Evolutionary conservation across 2,329 filamentous ascomycete species (phyloP).

Genomic region (Verticillium zaregamsianum): DNA sequence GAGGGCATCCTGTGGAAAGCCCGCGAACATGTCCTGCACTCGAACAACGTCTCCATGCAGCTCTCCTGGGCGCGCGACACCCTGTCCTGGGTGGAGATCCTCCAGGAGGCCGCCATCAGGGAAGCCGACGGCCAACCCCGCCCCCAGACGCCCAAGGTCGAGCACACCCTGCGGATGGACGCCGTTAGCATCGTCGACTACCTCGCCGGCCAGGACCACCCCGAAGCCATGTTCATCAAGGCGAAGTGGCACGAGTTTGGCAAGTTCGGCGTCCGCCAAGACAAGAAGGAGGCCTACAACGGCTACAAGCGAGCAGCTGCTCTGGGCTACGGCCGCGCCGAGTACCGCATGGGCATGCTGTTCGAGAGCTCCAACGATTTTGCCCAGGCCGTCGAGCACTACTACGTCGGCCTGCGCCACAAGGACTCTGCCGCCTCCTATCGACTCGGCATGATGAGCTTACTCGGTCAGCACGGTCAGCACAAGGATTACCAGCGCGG

Average conservation of each 20-base stretch:
- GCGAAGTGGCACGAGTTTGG: slow-evolving; percentile 98
- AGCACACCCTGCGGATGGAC: slow-evolving; percentile 83
- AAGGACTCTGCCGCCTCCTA: slow-evolving; percentile 84
- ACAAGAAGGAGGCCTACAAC: slow-evolving; percentile 91
- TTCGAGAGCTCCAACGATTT: slow-evolving; percentile 94
- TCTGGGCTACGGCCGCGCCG: slow-evolving; percentile 79
- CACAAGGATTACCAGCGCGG: slow-evolving; percentile 74
- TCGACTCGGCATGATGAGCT: slow-evolving; percentile 93
- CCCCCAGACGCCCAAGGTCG: slow-evolving; percentile 70
- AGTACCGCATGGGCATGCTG: slow-evolving; percentile 98
- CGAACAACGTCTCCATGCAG: slow-evolving; percentile 94
- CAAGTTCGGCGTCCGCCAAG: slow-evolving; percentile 83
- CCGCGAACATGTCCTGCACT: slow-evolving; percentile 78
- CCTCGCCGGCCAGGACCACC: slow-evolving; percentile 85
- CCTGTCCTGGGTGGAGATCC: slow-evolving; percentile 81
- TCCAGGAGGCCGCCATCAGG: slow-evolving; percentile 70
- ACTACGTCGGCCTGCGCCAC: slow-evolving; percentile 72
- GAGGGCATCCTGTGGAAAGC: slow-evolving; percentile 85
- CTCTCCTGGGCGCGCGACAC: slow-evolving; percentile 95
- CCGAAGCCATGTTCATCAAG: slow-evolving; percentile 88
- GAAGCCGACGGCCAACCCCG: slow-evolving; percentile 51
- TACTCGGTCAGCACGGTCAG: slow-evolving; percentile 91
- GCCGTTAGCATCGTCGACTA: slow-evolving; percentile 90
- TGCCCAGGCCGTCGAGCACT: slow-evolving; percentile 85
- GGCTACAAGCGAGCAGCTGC: slow-evolving; percentile 84